phyloP scores from a whole-genome alignment of 441 rosid species.

The Kokia cookei region DNA sequence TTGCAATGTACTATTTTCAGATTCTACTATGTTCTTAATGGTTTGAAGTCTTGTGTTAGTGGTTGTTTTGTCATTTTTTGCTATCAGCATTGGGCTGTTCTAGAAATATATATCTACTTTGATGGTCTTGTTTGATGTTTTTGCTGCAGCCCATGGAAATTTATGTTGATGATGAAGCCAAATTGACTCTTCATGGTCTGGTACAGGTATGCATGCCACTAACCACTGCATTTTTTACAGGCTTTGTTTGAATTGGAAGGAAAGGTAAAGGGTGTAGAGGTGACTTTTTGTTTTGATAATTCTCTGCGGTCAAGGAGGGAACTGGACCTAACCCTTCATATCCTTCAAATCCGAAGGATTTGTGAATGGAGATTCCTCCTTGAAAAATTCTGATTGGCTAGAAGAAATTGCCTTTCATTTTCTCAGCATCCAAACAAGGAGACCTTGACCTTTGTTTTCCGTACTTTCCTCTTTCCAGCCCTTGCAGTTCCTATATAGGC shows the following conservation, averaged over 20 bases:
- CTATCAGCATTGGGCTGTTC: not conserved
- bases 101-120: not conserved
- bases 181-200: slow-evolving; percentile 95
- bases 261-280: not conserved
- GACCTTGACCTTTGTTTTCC: not conserved
- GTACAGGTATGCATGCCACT: slow-evolving; percentile 58
- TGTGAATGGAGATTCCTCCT: not conserved
- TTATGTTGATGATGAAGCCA: slow-evolving; percentile 94
- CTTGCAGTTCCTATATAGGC: not conserved
- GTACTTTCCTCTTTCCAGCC: not conserved
- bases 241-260: not conserved
- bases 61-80: not conserved
- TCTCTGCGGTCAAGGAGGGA: not conserved
- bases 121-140: not conserved
- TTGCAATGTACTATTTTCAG: no score
- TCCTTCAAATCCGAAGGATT: not conserved
- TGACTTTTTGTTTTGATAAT: not conserved
- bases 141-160: slow-evolving; percentile 85
- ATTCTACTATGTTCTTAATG: no score
- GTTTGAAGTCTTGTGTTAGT: not conserved
- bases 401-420: not conserved
- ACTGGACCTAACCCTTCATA: not conserved
- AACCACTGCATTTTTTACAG: not conserved
- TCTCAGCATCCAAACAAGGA: not conserved
- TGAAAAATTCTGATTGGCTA: not conserved